Percentiles rank a stretch among this genome's conserved stretches.
These are phyloP conservation scores for Aphanomyces astaci DNA, from an alignment of 352 stramenopile genomes.

Conservation along the genomic window DNA sequence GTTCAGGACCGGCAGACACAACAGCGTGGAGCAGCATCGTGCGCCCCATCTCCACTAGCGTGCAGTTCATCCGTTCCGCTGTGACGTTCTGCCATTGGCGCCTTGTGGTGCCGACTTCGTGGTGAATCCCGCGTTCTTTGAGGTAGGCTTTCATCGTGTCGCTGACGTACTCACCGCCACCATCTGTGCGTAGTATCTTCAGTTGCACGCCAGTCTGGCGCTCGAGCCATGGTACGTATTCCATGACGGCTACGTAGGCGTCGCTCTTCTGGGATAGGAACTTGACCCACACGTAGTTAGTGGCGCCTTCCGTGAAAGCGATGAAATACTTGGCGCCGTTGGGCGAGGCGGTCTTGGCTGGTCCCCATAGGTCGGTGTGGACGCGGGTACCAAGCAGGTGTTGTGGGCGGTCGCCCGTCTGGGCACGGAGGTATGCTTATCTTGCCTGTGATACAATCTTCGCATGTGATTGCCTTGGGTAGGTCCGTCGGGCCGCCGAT, in stretches of 20 bases:
- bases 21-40: slow-evolving; percentile 23
- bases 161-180: slow-evolving; percentile 26
- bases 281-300: slow-evolving; percentile 9
- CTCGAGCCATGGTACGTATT: slow-evolving; percentile 17
- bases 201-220: slow-evolving; percentile 13
- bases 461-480: too few relatives aligned
- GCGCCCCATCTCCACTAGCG: slow-evolving; percentile 16
- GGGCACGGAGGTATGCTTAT: slow-evolving; percentile 2
- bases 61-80: slow-evolving; percentile 28
- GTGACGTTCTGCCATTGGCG: slow-evolving; percentile 24
- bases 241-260: slow-evolving; percentile 11
- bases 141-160: slow-evolving; percentile 18
- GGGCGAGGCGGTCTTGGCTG: slow-evolving; percentile 18
- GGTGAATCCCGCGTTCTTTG: slow-evolving; percentile 13
- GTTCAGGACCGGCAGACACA: too few relatives aligned
- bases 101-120: slow-evolving; percentile 22
- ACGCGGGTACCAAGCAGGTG: slow-evolving; percentile 8
- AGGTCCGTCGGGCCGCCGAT: neutral
- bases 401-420: slow-evolving; percentile 16
- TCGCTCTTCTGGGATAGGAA: slow-evolving; percentile 2
- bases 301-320: slow-evolving; percentile 27
- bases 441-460: slow-evolving; percentile 26
- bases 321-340: slow-evolving; percentile 22
- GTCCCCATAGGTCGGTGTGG: too few relatives aligned
- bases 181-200: slow-evolving; percentile 25